A percentile compares a stretch with the other conserved stretches of the same genome.
These are phyloP conservation scores for Cladosporium velox DNA, from an alignment of 2,329 filamentous ascomycete species.

Conservation along the genomic window DNA sequence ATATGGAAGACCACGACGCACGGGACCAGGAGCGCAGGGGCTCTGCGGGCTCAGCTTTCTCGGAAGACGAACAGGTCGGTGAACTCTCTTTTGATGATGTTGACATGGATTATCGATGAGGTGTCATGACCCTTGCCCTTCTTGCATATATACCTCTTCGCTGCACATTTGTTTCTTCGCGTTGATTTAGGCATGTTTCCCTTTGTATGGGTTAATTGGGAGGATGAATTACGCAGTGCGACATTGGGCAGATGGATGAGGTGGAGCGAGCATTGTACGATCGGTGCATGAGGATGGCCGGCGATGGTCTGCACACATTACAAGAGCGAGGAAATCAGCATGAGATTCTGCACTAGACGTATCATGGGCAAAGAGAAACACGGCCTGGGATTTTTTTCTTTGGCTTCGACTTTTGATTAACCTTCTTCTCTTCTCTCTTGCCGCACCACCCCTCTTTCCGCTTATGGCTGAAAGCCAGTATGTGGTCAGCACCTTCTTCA, in stretches of 20 bases:
- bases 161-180: conserved; percentile 11
- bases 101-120: conserved; percentile 61
- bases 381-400: conserved; percentile 17
- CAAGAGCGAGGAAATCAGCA: conserved; percentile 19
- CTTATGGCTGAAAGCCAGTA: not conserved
- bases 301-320: not conserved
- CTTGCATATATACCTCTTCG: conserved; percentile 21
- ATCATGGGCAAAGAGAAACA: conserved; percentile 20
- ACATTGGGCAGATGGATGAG: not conserved
- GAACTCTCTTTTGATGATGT: conserved; percentile 63
- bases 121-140: conserved; percentile 19
- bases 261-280: conserved; percentile 6
- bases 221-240: not conserved
- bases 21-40: conserved; percentile 31
- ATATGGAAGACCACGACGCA: conserved; percentile 36
- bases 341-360: conserved; percentile 18
- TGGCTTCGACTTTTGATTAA: conserved; percentile 12
- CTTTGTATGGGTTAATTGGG: conserved; percentile 2
- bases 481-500: conserved; percentile 20
- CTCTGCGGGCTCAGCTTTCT: conserved; percentile 44
- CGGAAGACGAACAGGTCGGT: conserved; percentile 66
- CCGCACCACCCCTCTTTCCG: conserved; percentile 12
- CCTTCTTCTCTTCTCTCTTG: conserved; percentile 4
- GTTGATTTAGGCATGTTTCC: conserved; percentile 3
- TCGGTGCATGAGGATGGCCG: not conserved